Base-by-base conservation (phyloP, 192 early-diverging fungal genomes). In the Coemansia sp. region DNA sequence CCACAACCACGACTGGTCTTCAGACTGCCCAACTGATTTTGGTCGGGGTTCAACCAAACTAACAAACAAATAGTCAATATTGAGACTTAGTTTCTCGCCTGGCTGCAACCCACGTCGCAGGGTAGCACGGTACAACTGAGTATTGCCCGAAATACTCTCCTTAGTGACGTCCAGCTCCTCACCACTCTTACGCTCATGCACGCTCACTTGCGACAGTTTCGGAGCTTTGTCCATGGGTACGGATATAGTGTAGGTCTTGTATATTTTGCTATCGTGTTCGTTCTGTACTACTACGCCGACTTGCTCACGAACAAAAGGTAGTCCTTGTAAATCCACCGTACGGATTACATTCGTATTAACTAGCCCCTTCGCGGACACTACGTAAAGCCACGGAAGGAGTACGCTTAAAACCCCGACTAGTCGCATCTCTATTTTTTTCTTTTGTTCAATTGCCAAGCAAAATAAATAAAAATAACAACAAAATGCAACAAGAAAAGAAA, bases 1-100 rank as follows among this genome's bases (percentile, higher is more conserved):
- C 76, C 87, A 94, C 53, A 82, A 58, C 49, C 94, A 80, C 50
- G 72, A 63, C 74, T 96, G 95, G 66, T 87, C 86, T 38, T 86
- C 89, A 6, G 78, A 69, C 78, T 95, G 95, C 23, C 69, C 72
- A 7, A 91, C 77, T 13, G 79, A 67, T 1, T 53, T 59, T 9
- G 91, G 91, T 43, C 80, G 71, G n/a, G 90, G 84, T n/a, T 53
- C 62, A 9, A 89, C 53, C 7, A 77, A 39, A 50, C 82, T 70
- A 42, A 80, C 76, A 52, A 84, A 84, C 8, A 74, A 82, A 5
- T 76, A 33, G 59, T 89, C 86, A 6, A 93, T 50, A 32, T 78
- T 87, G 61, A 93, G 69, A 62, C 84, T 79, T 32, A 87, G 52
- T 65, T 91, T 88, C 39, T 91, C 86, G 32, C 84, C 77, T 3